Conservation (phyloP, 306 rosid genomes). For the Cucumis sativus region Cucumber_9930_V3 NC_026657.2:38495501-38496000, state of each 20-base stretch:
- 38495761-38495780: slow-evolving; percentile 81
- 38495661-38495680: slow-evolving; percentile 11
- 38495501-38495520: neutral
- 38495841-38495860: slow-evolving; percentile 79
- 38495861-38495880: slow-evolving; percentile 77
- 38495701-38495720: slow-evolving; percentile 88
- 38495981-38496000: slow-evolving; percentile 89
- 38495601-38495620: slow-evolving; percentile 1
- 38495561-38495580: neutral
- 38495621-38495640: neutral
- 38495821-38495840: slow-evolving; percentile 73
- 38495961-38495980: slow-evolving; percentile 84
- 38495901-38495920: slow-evolving; percentile 54
- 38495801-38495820: slow-evolving; percentile 80
- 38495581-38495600: slow-evolving; percentile 1
- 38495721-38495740: slow-evolving; percentile 95
- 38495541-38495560: neutral
- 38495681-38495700: slow-evolving; percentile 56
- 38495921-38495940: slow-evolving; percentile 60
- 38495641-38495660: neutral
- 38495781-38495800: slow-evolving; percentile 80
- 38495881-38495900: slow-evolving; percentile 97
- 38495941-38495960: slow-evolving; percentile 53
- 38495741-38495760: slow-evolving; percentile 91
- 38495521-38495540: neutral